These are phyloP conservation scores for Cyanidium caldarium DNA, from an alignment of 23 red algal genomes.

Conservation along the genomic window DNA sequence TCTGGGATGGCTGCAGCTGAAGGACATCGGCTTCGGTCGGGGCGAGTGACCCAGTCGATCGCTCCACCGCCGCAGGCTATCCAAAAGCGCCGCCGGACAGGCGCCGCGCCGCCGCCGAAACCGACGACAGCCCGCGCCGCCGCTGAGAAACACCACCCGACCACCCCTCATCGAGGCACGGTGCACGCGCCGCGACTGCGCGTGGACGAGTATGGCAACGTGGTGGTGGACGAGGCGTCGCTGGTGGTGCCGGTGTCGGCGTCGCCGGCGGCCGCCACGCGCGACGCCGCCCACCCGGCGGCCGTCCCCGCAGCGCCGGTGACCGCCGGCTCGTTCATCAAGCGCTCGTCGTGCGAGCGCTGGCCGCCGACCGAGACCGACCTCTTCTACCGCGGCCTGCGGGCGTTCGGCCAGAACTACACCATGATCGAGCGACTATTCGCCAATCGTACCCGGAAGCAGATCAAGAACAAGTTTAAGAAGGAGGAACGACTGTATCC, in stretches of 20 bases:
- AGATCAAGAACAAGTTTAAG: constrained; percentile 95
- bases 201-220: constrained; percentile 64
- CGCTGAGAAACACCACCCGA: too few relatives aligned
- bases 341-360: constrained; percentile 17
- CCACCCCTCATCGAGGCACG: too few relatives aligned
- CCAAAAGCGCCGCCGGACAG: too few relatives aligned
- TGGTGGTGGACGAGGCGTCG: constrained; percentile 47
- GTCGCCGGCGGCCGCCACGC: constrained; percentile 1
- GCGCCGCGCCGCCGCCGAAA: too few relatives aligned
- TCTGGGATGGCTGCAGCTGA: too few relatives aligned
- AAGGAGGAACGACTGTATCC: constrained; percentile 55
- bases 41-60: too few relatives aligned
- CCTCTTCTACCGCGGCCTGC: constrained; percentile 54
- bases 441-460: constrained; percentile 44
- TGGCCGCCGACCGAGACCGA: constrained; percentile 63
- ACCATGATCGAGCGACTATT: constrained; percentile 48
- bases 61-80: too few relatives aligned
- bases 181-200: constrained; percentile 62
- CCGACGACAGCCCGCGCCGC: too few relatives aligned
- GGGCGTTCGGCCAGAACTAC: constrained; percentile 78
- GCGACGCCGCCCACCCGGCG: constrained; percentile 4
- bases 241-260: constrained; percentile 35
- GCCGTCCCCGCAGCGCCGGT: constrained; percentile 3
- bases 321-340: constrained; percentile 32
- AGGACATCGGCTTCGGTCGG: too few relatives aligned